phyloP scores from a whole-genome alignment of 495 filamentous ascomycete species.

The Oidiodendron maius region DNA sequence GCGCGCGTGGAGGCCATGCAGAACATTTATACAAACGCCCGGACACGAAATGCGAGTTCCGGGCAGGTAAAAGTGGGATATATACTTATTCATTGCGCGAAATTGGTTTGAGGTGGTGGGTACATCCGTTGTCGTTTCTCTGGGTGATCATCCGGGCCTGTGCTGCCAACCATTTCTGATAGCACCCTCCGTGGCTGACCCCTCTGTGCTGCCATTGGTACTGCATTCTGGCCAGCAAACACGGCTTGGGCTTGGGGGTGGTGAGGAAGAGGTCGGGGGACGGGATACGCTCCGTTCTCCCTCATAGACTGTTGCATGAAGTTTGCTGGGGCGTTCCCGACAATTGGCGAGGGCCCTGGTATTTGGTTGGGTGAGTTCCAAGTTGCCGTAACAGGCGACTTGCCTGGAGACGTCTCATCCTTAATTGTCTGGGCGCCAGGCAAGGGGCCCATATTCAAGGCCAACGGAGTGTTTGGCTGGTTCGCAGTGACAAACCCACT shows the following conservation, averaged over 20 bases:
- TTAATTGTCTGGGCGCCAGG: constrained; percentile 58
- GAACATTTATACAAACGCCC: not conserved
- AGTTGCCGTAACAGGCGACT: constrained; percentile 63
- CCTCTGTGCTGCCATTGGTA: constrained; percentile 20
- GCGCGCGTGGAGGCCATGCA: not conserved
- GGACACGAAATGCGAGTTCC: not conserved
- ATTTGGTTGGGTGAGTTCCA: constrained; percentile 74
- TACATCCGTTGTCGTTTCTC: constrained; percentile 61
- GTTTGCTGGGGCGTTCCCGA: constrained; percentile 10
- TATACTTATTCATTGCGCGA: constrained; percentile 16
- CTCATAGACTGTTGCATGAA: constrained; percentile 21
- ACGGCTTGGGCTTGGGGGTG: constrained; percentile 15
- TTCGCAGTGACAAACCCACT: constrained; percentile 17
- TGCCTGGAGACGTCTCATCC: constrained; percentile 75
- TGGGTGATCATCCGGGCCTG: constrained; percentile 37
- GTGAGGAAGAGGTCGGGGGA: constrained; percentile 28
- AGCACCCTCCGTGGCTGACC: constrained; percentile 49
- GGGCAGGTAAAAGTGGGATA: too few relatives aligned
- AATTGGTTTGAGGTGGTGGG: constrained; percentile 15
- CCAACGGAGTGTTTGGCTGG: constrained; percentile 11
- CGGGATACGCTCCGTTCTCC: constrained; percentile 22
- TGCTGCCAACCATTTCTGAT: constrained; percentile 56
- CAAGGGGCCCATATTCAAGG: constrained; percentile 20
- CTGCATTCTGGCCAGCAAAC: constrained; percentile 11
- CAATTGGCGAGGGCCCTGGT: constrained; percentile 53